Evolutionary conservation across 2,329 filamentous ascomycete species (phyloP), one percentile per base, ranked within the genome.

Genomic region (Alternaria novae-zelandiae): DNA sequence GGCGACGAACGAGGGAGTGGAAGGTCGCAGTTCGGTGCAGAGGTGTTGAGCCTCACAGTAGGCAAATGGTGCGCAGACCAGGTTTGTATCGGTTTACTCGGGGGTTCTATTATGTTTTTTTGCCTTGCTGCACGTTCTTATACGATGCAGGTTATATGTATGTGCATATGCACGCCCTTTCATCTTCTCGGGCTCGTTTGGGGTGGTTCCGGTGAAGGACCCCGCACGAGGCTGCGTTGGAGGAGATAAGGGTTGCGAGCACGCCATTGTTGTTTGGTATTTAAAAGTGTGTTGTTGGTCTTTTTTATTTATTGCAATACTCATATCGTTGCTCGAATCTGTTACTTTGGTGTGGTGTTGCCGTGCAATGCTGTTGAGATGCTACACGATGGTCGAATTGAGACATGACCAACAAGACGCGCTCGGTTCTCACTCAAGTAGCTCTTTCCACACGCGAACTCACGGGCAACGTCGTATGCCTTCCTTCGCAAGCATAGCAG

Each of bases 171-270:
- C 17, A 41, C 21, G 57, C 28, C 32, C 21, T 23, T 46, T 55
- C 11, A 25, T 25, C 25, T 9, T 25, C 25, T 41, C 15, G 36
- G n/a, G 36, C 36, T 41, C 36, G 0, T 41, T 2, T 17, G 15
- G 36, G 36, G 36, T 41, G 23, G 21, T 12, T 30, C 50, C 50
- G 57, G 57, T 59, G 43, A 59, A 28, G 10, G n/a, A 45, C 59
- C 61, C 61, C 61, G 49, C 55, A 62, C 59, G 17, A 57, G 46
- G 54, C 54, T 62, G 54, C 25, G 15, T 47, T 49, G 15, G 28
- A 26, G 11, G 23, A 41, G 44, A 57, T 57, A 36, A 57, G 54
- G 26, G 13, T 49, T 13, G 3, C 11, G 2, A 44, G 51, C 32
- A 54, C 36, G 51, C 36, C 51, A 54, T 54, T 1, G 23, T 43